These are phyloP conservation scores for Psilocybe sp. DNA, from an alignment of 768 basidiomycete species.

Conservation along the genomic window DNA sequence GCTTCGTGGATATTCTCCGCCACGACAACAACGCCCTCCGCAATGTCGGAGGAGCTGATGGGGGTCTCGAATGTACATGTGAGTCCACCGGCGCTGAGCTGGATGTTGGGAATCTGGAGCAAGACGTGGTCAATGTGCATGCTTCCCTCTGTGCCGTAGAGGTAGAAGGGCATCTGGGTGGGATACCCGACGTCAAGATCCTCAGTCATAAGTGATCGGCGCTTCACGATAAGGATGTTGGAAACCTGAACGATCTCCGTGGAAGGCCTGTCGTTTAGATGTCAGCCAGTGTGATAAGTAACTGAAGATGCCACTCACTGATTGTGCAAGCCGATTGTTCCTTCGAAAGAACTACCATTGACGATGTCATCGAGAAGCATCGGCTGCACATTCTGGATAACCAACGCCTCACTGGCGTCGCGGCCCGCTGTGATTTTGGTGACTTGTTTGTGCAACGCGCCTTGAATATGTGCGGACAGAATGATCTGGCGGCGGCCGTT, in stretches of 20 bases:
- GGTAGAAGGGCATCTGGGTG: conserved; percentile 36
- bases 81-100: conserved; percentile 19
- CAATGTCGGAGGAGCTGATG: not conserved
- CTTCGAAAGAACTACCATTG: not conserved
- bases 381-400: not conserved
- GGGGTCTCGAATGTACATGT: conserved; percentile 3
- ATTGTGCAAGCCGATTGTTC: not conserved
- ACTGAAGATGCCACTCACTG: not conserved
- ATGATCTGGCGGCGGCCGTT: conserved; percentile 37
- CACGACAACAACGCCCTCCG: conserved; percentile 3
- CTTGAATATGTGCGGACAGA: conserved; percentile 20
- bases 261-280: not conserved
- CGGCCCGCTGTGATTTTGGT: not conserved
- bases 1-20: conserved; percentile 3
- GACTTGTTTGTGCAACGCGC: not conserved
- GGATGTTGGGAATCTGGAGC: conserved; percentile 8
- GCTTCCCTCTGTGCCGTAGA: conserved; percentile 32
- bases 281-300: not conserved
- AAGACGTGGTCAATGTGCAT: conserved; percentile 33
- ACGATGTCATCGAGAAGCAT: not conserved
- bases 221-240: conserved; percentile 28
- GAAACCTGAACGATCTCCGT: conserved; percentile 13
- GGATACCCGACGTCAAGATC: conserved; percentile 27
- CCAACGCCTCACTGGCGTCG: not conserved
- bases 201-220: conserved; percentile 24